These are phyloP conservation scores for Chlorophyllum brunneum DNA, from an alignment of 768 basidiomycete genomes.

Conservation along the genomic window DNA sequence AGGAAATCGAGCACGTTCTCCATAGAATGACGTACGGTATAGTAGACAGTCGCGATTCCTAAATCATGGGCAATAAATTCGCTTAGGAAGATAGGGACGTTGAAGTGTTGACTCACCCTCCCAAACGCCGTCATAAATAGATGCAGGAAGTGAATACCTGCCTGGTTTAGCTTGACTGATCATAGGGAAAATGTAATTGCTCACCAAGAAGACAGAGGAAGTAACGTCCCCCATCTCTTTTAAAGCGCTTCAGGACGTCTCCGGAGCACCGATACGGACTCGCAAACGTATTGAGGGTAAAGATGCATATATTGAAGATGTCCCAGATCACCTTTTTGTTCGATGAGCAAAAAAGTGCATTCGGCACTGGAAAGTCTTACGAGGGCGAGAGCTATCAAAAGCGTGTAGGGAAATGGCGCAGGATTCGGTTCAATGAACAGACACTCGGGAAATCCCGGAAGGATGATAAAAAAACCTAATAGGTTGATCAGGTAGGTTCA, in stretches of 20 bases:
- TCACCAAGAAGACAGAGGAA: neutral
- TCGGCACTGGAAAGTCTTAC: neutral
- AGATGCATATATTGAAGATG: neutral
- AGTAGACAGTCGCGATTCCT: neutral
- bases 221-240: conserved; percentile 1
- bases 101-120: neutral
- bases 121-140: neutral
- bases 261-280: neutral
- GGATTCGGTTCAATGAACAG: neutral
- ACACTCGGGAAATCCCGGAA: neutral
- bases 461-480: neutral
- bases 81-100: neutral
- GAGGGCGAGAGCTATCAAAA: neutral
- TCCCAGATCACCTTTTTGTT: neutral
- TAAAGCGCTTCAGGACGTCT: neutral
- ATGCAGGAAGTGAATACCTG: neutral
- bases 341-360: neutral
- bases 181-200: neutral
- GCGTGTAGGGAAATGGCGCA: neutral
- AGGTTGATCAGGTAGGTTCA: neutral
- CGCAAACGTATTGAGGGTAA: neutral
- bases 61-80: neutral
- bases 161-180: neutral
- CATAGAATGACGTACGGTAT: neutral
- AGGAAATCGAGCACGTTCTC: neutral